These are phyloP conservation scores for Evansstolkia leycettana DNA, from an alignment of 495 filamentous ascomycete genomes.

Conservation along the genomic window DNA sequence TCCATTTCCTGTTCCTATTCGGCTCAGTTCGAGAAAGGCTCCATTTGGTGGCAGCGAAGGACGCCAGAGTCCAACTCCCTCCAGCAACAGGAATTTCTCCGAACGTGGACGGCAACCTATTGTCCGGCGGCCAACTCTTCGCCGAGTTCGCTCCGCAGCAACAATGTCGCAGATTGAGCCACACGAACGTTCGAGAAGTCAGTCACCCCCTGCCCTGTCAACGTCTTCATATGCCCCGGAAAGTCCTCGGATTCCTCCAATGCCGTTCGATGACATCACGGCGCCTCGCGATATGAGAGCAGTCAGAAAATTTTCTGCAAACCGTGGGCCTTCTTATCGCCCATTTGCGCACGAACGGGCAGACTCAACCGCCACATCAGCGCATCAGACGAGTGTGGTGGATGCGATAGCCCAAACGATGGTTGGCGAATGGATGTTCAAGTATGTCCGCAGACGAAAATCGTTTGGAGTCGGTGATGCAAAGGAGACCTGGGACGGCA, in stretches of 20 bases:
- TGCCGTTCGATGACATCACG: conserved; percentile 63
- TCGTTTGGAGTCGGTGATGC: conserved; percentile 69
- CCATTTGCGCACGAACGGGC: conserved; percentile 18
- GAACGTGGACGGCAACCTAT: conserved; percentile 21
- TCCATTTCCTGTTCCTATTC: conserved; percentile 82
- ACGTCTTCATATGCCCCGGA: conserved; percentile 51
- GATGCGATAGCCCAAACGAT: conserved; percentile 97
- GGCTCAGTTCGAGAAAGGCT: conserved; percentile 74
- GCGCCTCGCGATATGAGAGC: conserved; percentile 28
- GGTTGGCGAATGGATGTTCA: conserved; percentile 99
- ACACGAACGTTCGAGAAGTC: conserved; percentile 36
- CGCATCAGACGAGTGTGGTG: conserved; percentile 72
- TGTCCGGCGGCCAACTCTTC: conserved; percentile 38
- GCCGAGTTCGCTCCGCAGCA: conserved; percentile 74
- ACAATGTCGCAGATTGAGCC: conserved; percentile 44
- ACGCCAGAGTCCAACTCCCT: conserved; percentile 64
- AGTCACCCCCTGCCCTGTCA: conserved; percentile 54
- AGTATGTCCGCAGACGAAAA: conserved; percentile 85
- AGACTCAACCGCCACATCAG: conserved; percentile 46
- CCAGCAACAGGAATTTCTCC: conserved; percentile 29
- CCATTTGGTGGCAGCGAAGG: conserved; percentile 64
- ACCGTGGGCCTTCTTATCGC: conserved; percentile 11
- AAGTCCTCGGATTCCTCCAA: conserved; percentile 59
- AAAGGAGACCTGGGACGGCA: conserved; percentile 45
- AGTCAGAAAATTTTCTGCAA: conserved; percentile 9